Conservation (phyloP, 495 filamentous ascomycete species). For the Tuber calosporum region DNA sequence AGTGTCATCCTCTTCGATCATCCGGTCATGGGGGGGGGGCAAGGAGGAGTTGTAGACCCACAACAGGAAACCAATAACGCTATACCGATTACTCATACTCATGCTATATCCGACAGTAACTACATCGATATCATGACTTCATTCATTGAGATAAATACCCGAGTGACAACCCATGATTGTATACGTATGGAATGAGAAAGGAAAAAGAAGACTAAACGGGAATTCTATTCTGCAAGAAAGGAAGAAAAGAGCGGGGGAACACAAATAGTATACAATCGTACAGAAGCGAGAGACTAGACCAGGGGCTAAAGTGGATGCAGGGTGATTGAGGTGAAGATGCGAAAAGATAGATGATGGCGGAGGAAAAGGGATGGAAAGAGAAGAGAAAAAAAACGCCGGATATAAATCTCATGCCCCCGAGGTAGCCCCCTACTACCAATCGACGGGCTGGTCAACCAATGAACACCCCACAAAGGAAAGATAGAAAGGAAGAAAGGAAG, state of each 20-base stretch:
- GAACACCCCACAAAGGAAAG: background rate
- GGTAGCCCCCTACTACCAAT: background rate
- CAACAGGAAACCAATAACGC: background rate
- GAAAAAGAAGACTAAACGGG: background rate
- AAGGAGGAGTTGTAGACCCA: background rate
- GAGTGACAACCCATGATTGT: background rate
- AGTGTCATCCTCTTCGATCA: no score
- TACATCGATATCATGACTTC: background rate
- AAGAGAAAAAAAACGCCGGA: background rate
- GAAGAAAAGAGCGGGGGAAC: background rate
- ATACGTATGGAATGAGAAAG: background rate
- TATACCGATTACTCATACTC: background rate
- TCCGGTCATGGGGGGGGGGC: background rate
- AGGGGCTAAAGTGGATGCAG: background rate
- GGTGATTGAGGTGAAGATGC: background rate
- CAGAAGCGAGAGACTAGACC: background rate
- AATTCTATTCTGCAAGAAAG: slow-evolving; percentile 3
- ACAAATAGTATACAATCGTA: background rate
- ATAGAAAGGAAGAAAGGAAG: background rate
- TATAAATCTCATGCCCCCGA: background rate
- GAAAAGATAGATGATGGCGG: background rate
- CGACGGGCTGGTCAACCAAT: background rate
- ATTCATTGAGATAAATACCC: background rate
- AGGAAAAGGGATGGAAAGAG: background rate
- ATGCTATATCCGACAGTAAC: background rate